A percentile compares a stretch with the other conserved stretches of the same genome.
Conservation (phyloP, 129 eudicot genomes). For the Ambrosia trifida region DNA sequence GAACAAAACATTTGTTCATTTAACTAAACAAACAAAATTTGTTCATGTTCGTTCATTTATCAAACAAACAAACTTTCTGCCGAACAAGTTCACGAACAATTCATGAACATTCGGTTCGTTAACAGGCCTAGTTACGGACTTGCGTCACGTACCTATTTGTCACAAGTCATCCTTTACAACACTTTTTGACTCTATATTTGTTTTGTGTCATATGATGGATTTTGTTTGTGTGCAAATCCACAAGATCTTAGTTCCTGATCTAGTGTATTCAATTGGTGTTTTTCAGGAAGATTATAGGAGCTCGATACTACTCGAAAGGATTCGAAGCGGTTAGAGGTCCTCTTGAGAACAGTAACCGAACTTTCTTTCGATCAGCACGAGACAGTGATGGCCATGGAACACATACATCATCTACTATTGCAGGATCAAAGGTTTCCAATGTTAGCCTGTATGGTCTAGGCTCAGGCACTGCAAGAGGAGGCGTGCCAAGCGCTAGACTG, state of each 20-base stretch:
- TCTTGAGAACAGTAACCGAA: constrained; percentile 40
- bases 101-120: no score
- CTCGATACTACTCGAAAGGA: constrained; percentile 61
- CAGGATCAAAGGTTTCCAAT: constrained; percentile 56
- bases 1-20: no score
- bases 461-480: constrained; percentile 65
- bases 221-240: no score
- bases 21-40: no score
- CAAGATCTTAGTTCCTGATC: no score
- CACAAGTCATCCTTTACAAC: no score
- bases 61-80: no score
- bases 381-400: constrained; percentile 68
- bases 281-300: constrained; percentile 71
- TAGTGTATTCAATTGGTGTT: neutral
- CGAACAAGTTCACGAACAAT: no score
- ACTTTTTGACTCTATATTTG: no score
- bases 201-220: neutral
- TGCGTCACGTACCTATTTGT: no score
- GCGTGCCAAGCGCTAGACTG: constrained; percentile 64
- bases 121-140: no score
- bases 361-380: constrained; percentile 55
- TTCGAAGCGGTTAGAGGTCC: constrained; percentile 45
- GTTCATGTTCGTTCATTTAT: no score
- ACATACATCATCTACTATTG: constrained; percentile 68
- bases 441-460: constrained; percentile 48